These are phyloP conservation scores for Trypethelium eluteriae DNA, from an alignment of 495 filamentous ascomycete genomes.

Conservation along the genomic window DNA sequence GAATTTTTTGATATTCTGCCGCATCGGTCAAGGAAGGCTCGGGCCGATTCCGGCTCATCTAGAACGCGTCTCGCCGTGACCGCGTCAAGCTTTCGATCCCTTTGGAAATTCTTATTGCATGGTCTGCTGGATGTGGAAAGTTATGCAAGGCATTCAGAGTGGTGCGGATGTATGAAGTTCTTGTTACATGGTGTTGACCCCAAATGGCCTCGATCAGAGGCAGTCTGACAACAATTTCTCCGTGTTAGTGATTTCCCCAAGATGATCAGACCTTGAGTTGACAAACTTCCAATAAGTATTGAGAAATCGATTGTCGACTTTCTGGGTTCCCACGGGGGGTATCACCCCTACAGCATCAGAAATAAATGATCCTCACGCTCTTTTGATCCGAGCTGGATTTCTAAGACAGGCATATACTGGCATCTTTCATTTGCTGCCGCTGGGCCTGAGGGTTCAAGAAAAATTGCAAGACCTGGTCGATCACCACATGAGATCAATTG, in stretches of 20 bases:
- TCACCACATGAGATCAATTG: slow-evolving; percentile 73
- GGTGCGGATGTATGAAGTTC: too few relatives aligned
- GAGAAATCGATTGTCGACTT: slow-evolving; percentile 56
- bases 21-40: background rate
- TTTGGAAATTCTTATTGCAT: too few relatives aligned
- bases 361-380: slow-evolving; percentile 56
- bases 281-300: background rate
- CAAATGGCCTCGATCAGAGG: background rate
- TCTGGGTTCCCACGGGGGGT: slow-evolving; percentile 75
- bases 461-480: slow-evolving; percentile 83
- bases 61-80: background rate
- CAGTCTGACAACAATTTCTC: background rate
- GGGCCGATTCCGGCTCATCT: background rate
- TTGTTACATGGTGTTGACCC: too few relatives aligned
- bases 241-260: too few relatives aligned
- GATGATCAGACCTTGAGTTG: background rate
- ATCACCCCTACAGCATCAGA: slow-evolving; percentile 50
- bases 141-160: too few relatives aligned
- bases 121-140: too few relatives aligned
- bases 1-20: background rate
- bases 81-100: background rate
- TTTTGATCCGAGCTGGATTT: slow-evolving; percentile 70
- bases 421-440: slow-evolving; percentile 84
- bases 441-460: slow-evolving; percentile 82
- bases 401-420: slow-evolving; percentile 82